phyloP scores from a whole-genome alignment of 192 early-diverging fungal species.

The Entomortierella parvispora region DNA sequence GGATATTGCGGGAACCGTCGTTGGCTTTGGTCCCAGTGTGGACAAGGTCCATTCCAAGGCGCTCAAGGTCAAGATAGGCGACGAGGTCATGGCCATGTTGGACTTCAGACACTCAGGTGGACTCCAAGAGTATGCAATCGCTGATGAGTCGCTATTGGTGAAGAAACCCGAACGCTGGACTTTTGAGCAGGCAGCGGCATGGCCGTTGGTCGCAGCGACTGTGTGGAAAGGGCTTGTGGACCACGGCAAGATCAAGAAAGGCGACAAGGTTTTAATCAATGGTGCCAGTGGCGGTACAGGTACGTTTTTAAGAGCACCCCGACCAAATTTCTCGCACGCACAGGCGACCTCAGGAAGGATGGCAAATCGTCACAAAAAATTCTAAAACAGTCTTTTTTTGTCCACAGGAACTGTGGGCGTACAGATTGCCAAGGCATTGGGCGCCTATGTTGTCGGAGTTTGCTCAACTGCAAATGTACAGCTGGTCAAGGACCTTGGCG shows the following conservation, averaged over 20 bases:
- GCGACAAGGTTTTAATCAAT: constrained; percentile 55
- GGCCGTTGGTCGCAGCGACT: constrained; percentile 33
- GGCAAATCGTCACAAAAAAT: too few species aligned
- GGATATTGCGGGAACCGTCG: constrained; percentile 38
- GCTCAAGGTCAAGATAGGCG: constrained; percentile 28
- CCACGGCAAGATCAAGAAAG: constrained; percentile 22
- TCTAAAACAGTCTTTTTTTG: too few species aligned
- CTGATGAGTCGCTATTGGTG: constrained; percentile 11
- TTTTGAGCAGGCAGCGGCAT: constrained; percentile 39
- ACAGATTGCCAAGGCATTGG: constrained; percentile 62
- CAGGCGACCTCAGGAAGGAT: too few species aligned
- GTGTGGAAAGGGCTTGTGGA: constrained; percentile 26
- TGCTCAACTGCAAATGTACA: constrained; percentile 61
- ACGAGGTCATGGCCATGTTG: constrained; percentile 48
- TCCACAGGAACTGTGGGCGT: constrained; percentile 58
- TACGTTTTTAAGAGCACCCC: constrained; percentile 6
- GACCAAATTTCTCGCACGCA: too few species aligned
- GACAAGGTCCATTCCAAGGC: not conserved
- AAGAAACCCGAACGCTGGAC: constrained; percentile 26
- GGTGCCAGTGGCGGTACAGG: constrained; percentile 63
- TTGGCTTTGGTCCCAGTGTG: constrained; percentile 30
- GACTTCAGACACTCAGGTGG: constrained; percentile 15
- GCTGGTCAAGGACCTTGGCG: constrained; percentile 61
- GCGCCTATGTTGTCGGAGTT: constrained; percentile 64
- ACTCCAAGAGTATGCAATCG: constrained; percentile 24